Evolutionary conservation across 805 yeast genomes (phyloP), one percentile per base, ranked within the genome.

Genomic region (Lachancea nothofagi): DNA sequence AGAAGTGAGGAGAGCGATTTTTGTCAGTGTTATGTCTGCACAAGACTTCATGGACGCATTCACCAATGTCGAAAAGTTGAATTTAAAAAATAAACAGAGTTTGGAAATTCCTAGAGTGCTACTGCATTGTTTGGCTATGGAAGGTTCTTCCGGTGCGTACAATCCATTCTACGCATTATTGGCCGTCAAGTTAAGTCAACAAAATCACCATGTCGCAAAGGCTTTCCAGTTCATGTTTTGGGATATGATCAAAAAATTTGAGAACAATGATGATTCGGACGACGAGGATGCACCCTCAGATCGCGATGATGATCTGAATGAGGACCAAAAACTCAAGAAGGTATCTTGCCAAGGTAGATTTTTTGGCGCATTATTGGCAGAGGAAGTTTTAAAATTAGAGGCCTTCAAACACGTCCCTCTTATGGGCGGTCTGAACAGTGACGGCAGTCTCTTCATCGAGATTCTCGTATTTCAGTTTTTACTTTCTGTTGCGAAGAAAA

Each of bases 21-120:
- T 93, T 54, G 78, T 94, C 18, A 86, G 95, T 26, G 78, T 93
- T 7, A 89, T 94, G 96, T 88, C 97, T 2, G 93, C 96, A 4
- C 82, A 81, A 48, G 98, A 93, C 60, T 93, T 76, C 53, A 69
- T 86, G 55, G 97, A 93, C 61, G 94, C 96, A 0, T 79, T 79
- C 49, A 76, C 83, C 13, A 83, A 88, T 46, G 53, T 93, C 25
- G 94, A 86, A 54, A 89, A 88, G 54, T 61, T 93, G 38, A 74
- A 78, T 20, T 68, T 93, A 50, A 89, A 84, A 52, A 79, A 76
- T 47, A 68, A 81, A 6, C 97, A 93, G 57, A 82, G 83, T 50
- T 68, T 85, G 33, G 98, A 93, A 51, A 83, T 93, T 20, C 95
- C 97, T 3, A 74, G 78, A 40, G 88, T 93, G 7, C 54, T 93